Evolutionary conservation across 106 monocot genomes (phyloP).

Genomic region (Agapanthus africanus): DNA sequence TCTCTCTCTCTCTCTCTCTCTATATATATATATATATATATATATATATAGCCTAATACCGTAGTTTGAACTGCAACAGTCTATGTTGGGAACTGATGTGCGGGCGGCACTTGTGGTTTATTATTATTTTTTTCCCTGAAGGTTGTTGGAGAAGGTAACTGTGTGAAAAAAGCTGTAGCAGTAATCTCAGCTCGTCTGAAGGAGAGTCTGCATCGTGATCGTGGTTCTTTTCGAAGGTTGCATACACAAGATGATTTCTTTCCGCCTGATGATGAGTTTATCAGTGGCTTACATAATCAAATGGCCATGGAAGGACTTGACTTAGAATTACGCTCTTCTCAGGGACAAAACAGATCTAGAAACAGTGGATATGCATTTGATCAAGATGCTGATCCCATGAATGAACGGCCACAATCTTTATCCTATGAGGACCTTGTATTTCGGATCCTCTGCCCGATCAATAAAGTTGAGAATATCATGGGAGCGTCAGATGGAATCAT

Average conservation of each 20-base stretch:
- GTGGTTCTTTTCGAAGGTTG: slow-evolving; percentile 60
- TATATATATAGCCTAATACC: too few relatives aligned
- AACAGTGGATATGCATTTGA: slow-evolving; percentile 49
- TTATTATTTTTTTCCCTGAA: slow-evolving; percentile 22
- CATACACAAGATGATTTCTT: slow-evolving; percentile 54
- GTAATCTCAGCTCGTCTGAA: slow-evolving; percentile 77
- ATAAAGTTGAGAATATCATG: slow-evolving; percentile 59
- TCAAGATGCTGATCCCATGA: slow-evolving; percentile 33
- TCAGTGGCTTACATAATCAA: slow-evolving; percentile 21
- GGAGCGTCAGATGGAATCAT: slow-evolving; percentile 56
- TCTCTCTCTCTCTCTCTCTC: too few relatives aligned
- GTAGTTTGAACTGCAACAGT: not conserved
- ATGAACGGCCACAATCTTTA: slow-evolving; percentile 28
- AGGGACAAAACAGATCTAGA: slow-evolving; percentile 29
- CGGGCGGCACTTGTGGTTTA: not conserved
- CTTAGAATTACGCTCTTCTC: slow-evolving; percentile 34
- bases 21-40: too few relatives aligned
- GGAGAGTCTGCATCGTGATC: slow-evolving; percentile 93
- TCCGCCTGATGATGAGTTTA: slow-evolving; percentile 55
- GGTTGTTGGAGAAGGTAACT: slow-evolving; percentile 80
- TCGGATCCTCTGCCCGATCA: slow-evolving; percentile 77
- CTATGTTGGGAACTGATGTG: not conserved
- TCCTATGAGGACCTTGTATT: slow-evolving; percentile 61
- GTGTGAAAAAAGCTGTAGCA: slow-evolving; percentile 82
- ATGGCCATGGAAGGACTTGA: slow-evolving; percentile 48